A percentile compares a stretch with the other conserved stretches of the same genome.
Evolutionary conservation across 2,329 filamentous ascomycete species (phyloP).

Genomic region (Sporothrix sp.): DNA sequence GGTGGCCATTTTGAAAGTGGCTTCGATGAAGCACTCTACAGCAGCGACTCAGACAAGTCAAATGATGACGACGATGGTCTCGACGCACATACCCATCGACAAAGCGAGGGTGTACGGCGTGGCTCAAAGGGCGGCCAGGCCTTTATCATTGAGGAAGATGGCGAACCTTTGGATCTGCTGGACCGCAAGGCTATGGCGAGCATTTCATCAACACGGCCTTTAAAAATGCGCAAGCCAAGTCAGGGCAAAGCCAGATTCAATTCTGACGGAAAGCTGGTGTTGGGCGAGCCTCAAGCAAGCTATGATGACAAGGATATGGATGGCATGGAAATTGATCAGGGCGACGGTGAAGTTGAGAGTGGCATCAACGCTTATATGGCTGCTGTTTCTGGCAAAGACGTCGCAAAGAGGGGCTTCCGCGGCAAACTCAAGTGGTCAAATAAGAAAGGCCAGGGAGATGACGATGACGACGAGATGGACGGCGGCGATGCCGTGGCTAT

Average conservation of each 20-base stretch:
- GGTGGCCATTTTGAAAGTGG: slow-evolving; percentile 74
- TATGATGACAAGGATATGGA: slow-evolving; percentile 41
- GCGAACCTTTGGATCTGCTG: slow-evolving; percentile 89
- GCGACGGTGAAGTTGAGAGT: slow-evolving; percentile 32
- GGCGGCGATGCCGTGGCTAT: slow-evolving; percentile 39
- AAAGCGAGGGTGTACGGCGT: slow-evolving; percentile 38
- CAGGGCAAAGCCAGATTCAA: slow-evolving; percentile 45
- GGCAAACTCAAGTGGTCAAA: slow-evolving; percentile 66
- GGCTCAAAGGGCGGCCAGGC: slow-evolving; percentile 54
- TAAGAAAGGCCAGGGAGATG: slow-evolving; percentile 36
- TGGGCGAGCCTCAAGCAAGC: slow-evolving; percentile 43
- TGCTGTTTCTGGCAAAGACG: slow-evolving; percentile 58
- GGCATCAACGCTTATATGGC: slow-evolving; percentile 62
- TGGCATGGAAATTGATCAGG: slow-evolving; percentile 50
- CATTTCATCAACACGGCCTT: slow-evolving; percentile 83
- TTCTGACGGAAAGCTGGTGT: slow-evolving; percentile 69
- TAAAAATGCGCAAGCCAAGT: slow-evolving; percentile 48
- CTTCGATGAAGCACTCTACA: slow-evolving; percentile 91
- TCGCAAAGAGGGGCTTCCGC: slow-evolving; percentile 52
- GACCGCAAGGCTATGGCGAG: slow-evolving; percentile 82
- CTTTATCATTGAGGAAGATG: slow-evolving; percentile 89
- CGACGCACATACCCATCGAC: no score
- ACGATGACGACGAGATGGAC: slow-evolving; percentile 43
- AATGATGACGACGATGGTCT: slow-evolving; percentile 28
- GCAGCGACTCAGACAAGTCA: slow-evolving; percentile 53